phyloP scores from a whole-genome alignment of 345 rosid species.

The Populus simonii region DNA sequence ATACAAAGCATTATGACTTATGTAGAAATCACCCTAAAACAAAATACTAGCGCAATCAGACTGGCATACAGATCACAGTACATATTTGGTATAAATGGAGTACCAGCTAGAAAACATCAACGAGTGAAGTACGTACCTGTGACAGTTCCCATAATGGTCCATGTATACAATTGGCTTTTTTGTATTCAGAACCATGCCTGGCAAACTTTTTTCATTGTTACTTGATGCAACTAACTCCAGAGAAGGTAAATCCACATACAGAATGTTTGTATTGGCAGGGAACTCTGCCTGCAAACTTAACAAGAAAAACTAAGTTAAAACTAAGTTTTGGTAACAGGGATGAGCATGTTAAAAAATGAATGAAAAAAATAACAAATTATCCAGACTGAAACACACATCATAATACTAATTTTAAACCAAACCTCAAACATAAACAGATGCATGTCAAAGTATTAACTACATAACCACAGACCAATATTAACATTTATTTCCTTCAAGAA shows the following conservation, averaged over 20 bases:
- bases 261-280: slow-evolving; percentile 94
- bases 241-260: slow-evolving; percentile 72
- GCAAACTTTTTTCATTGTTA: slow-evolving; percentile 60
- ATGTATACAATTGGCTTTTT: slow-evolving; percentile 60
- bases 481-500: neutral
- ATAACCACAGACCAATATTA: too few species aligned
- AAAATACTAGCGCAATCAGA: neutral
- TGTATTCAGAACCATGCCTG: slow-evolving; percentile 76
- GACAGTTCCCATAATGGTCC: slow-evolving; percentile 61
- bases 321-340: neutral
- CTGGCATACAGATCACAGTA: neutral
- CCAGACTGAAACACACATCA: neutral
- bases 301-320: slow-evolving; percentile 13
- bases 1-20: neutral
- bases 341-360: neutral
- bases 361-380: neutral
- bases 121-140: slow-evolving; percentile 49
- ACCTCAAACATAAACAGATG: neutral
- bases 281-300: slow-evolving; percentile 69
- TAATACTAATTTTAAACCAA: neutral
- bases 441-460: too few species aligned
- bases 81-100: neutral
- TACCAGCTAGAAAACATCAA: neutral
- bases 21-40: neutral
- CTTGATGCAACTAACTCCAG: slow-evolving; percentile 66